Evolutionary conservation across 306 rosid genomes (phyloP).

Genomic region (Quercus variabilis): DNA sequence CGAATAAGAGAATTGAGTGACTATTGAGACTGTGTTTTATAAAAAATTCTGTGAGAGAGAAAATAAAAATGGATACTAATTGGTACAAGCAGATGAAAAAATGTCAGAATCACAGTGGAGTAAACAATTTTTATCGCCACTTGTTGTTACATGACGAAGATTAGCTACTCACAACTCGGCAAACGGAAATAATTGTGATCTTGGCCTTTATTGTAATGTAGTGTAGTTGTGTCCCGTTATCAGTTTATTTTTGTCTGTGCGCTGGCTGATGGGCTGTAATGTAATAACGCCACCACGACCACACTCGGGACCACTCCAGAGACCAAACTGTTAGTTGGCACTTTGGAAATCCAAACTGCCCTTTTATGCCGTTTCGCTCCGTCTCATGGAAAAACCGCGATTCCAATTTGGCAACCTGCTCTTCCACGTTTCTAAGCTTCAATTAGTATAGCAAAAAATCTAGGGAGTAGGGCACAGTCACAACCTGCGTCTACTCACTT

Average conservation of each 20-base stretch:
- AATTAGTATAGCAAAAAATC: background rate
- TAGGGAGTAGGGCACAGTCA: too few relatives aligned
- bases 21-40: background rate
- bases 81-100: too few relatives aligned
- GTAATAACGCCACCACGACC: too few relatives aligned
- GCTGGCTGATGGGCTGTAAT: too few relatives aligned
- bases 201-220: too few relatives aligned
- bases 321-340: background rate
- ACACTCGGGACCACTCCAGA: background rate
- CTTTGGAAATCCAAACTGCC: background rate
- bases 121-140: too few relatives aligned
- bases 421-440: background rate
- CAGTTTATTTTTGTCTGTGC: background rate
- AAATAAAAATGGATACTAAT: too few relatives aligned
- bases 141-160: fast-evolving
- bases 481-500: too few relatives aligned
- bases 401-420: background rate
- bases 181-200: too few relatives aligned
- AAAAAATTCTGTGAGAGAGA: background rate
- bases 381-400: background rate
- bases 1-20: background rate
- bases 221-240: background rate
- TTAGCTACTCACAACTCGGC: too few relatives aligned
- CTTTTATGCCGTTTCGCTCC: background rate
- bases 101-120: too few relatives aligned